Evolutionary conservation across 1,139 yeast species (phyloP).

Genomic region (Wickerhamomyces sp.): DNA sequence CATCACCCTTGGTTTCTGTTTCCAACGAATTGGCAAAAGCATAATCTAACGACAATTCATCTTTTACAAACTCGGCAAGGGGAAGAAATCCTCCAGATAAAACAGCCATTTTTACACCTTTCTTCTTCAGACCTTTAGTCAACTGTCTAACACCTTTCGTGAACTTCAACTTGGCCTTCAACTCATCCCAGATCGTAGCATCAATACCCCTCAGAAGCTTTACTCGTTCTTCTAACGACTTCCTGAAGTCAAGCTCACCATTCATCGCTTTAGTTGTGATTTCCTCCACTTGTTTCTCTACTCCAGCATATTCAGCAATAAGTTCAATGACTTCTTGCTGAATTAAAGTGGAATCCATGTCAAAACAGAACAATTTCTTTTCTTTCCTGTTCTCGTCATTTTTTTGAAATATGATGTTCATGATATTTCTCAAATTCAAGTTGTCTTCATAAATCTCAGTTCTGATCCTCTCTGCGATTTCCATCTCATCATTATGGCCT

Average conservation of each 20-base stretch:
- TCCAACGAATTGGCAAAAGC: slow-evolving; percentile 81
- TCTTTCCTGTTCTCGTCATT: slow-evolving; percentile 36
- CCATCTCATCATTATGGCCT: slow-evolving; percentile 9
- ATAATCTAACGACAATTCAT: slow-evolving; percentile 67
- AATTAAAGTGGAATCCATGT: slow-evolving; percentile 96
- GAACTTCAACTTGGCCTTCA: slow-evolving; percentile 61
- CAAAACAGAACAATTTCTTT: slow-evolving; percentile 78
- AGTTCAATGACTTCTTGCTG: slow-evolving; percentile 95
- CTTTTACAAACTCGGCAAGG: slow-evolving; percentile 71
- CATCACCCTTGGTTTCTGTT: slow-evolving; percentile 43
- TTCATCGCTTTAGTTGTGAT: slow-evolving; percentile 97
- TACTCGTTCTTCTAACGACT: slow-evolving; percentile 74
- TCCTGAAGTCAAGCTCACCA: slow-evolving; percentile 89
- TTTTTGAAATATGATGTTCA: slow-evolving; percentile 45
- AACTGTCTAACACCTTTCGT: slow-evolving; percentile 83
- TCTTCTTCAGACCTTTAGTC: slow-evolving; percentile 51
- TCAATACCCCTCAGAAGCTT: slow-evolving; percentile 74
- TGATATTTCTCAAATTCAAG: slow-evolving; percentile 10
- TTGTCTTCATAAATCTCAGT: slow-evolving; percentile 16
- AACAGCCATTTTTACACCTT: slow-evolving; percentile 75
- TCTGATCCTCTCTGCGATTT: slow-evolving; percentile 17
- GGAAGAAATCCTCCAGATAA: slow-evolving; percentile 95
- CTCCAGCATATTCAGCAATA: slow-evolving; percentile 84
- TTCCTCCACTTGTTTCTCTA: slow-evolving; percentile 66
- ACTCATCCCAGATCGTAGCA: slow-evolving; percentile 68